phyloP scores from a whole-genome alignment of 768 basidiomycete genomes.

The Lactarius akahatsu region DNA sequence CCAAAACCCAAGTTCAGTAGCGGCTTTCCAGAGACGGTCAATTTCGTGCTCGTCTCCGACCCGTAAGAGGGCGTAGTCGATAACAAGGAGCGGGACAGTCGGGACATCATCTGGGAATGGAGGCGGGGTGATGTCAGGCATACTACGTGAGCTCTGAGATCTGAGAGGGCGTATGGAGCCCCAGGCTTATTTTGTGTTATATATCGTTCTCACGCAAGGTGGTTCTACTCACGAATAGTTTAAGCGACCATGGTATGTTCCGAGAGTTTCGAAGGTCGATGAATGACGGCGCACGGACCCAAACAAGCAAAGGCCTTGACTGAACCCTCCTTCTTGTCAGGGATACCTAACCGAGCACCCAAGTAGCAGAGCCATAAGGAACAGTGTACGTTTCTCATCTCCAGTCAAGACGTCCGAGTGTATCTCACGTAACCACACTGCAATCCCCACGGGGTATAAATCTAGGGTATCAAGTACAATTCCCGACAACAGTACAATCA shows the following conservation, averaged over 20 bases:
- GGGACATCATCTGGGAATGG: constrained; percentile 47
- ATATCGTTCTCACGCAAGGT: not conserved
- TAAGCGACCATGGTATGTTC: too few relatives aligned
- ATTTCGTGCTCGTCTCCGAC: constrained; percentile 40
- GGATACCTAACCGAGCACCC: not conserved
- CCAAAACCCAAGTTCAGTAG: constrained; percentile 53
- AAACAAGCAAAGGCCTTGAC: not conserved
- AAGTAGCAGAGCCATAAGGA: not conserved
- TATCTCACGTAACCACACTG: too few relatives aligned
- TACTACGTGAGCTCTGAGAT: constrained; percentile 19
- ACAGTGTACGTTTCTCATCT: too few relatives aligned
- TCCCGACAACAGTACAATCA: too few relatives aligned
- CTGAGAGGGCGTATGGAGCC: not conserved
- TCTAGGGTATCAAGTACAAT: too few relatives aligned
- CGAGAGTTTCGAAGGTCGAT: too few relatives aligned
- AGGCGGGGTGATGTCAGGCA: constrained; percentile 38
- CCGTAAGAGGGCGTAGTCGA: constrained; percentile 45
- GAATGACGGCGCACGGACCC: too few relatives aligned
- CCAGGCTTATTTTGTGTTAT: not conserved
- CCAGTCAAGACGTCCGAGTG: too few relatives aligned
- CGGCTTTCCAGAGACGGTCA: constrained; percentile 47
- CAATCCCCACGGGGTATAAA: too few relatives aligned
- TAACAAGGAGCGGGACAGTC: constrained; percentile 46
- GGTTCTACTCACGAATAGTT: too few relatives aligned
- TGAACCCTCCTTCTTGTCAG: not conserved